phyloP scores from a whole-genome alignment of 495 filamentous ascomycete species.

The Hypoxylon perforatum region DNA sequence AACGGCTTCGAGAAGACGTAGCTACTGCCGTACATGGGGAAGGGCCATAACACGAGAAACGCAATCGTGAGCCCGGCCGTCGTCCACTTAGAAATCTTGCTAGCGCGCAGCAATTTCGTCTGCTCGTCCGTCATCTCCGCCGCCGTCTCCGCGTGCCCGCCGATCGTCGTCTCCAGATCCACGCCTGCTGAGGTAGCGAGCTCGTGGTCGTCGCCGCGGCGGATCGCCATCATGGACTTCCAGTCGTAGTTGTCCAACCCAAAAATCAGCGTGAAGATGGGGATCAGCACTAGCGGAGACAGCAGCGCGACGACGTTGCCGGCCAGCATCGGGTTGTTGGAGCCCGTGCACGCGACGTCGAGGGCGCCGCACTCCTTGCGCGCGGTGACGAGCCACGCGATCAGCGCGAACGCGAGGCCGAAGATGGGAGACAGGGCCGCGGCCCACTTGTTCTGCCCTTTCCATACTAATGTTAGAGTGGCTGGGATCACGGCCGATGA shows the following conservation, averaged over 20 bases:
- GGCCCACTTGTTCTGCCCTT: conserved; percentile 82
- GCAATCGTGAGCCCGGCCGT: conserved; percentile 81
- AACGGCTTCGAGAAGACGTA: conserved; percentile 93
- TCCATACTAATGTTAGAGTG: conserved; percentile 83
- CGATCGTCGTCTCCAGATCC: conserved; percentile 76
- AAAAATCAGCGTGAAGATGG: conserved; percentile 79
- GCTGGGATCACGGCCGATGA: conserved; percentile 87
- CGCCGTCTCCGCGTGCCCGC: conserved; percentile 56
- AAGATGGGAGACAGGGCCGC: conserved; percentile 80
- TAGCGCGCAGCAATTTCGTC: conserved; percentile 73
- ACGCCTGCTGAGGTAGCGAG: conserved; percentile 73
- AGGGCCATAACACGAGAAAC: conserved; percentile 90
- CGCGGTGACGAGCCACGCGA: conserved; percentile 92
- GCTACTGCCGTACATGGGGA: conserved; percentile 88
- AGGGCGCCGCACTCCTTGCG: conserved; percentile 79
- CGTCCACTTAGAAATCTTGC: conserved; percentile 80
- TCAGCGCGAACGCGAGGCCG: conserved; percentile 78
- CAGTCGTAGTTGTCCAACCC: conserved; percentile 90
- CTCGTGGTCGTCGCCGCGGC: conserved; percentile 84
- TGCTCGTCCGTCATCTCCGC: conserved; percentile 68
- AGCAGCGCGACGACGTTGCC: conserved; percentile 84
- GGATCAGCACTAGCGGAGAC: conserved; percentile 81
- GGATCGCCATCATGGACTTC: conserved; percentile 84
- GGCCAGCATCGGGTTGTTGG: conserved; percentile 89
- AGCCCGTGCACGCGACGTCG: conserved; percentile 78